Evolutionary conservation across 129 eudicot species (phyloP).

Genomic region (Rutidosis leptorrhynchoides): DNA sequence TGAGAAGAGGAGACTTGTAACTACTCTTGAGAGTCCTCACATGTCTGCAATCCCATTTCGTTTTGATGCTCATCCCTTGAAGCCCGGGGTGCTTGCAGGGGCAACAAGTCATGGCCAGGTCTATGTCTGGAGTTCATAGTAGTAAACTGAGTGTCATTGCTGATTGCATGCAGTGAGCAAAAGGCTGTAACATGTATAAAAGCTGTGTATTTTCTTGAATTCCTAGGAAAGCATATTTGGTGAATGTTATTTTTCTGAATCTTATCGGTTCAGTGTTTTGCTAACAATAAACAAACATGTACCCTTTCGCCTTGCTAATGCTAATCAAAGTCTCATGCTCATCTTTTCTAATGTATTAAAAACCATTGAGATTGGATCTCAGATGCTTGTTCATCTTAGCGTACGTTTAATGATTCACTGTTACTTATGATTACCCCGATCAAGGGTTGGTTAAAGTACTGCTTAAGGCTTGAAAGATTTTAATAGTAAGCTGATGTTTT

Average conservation of each 20-base stretch:
- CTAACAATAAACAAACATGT: background rate
- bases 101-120: conserved; percentile 82
- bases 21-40: conserved; percentile 54
- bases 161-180: background rate
- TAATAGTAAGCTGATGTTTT: too few species aligned
- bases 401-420: background rate
- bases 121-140: conserved; percentile 62
- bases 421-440: too few species aligned
- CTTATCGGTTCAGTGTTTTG: background rate
- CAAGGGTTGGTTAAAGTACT: too few species aligned
- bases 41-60: conserved; percentile 73
- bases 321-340: background rate
- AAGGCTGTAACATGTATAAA: conserved; percentile 1
- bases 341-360: too few species aligned
- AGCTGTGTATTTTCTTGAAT: background rate
- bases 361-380: background rate
- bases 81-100: conserved; percentile 72
- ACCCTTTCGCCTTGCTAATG: background rate
- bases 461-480: background rate
- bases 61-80: conserved; percentile 68
- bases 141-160: too few species aligned
- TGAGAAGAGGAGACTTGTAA: conserved; percentile 25
- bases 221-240: background rate
- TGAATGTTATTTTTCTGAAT: background rate
- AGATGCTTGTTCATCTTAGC: background rate